Evolutionary conservation across 73 alveolate genomes (phyloP), one percentile per base, ranked within the genome.

Genomic region (Paramecium pentaurelia): DNA sequence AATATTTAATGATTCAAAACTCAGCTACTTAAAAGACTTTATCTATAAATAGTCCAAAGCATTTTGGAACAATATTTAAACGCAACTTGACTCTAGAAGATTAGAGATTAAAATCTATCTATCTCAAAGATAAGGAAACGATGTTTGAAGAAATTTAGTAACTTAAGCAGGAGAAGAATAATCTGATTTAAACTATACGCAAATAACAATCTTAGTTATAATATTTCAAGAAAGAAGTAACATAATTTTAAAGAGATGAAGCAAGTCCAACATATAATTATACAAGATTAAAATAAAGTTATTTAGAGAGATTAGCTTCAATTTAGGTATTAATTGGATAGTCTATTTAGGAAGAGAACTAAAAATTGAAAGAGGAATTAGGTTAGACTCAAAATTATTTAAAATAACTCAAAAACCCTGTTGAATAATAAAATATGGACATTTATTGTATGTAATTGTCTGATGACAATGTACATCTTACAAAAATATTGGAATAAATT

Each of bases 71-170:
- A 64, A 34, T 64, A 11, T 64, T 64, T 36, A 64, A 64, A 64
- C 84, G 84, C 28, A 64, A 64, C 14, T 14, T 32, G 28, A 64
- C 84, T 12, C 30, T 64, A 10, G 84, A 64, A 64, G 84, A 64
- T 64, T 32, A 64, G 14, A 8, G 47, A 64, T 28, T 28, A 34
- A 64, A 64, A n/a, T 64, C 84, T 25, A 32, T 64, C 27, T 64
- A 64, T 64, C 70, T 54, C 16, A 64, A 75, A 38, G 88, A 75
- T 42, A 75, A 75, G 10, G 88, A 75, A 75, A 36, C 88, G 1
- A 38, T 75, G 60, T 75, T 75, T 75, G 88, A 75, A 25, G 88
- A 75, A 75, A 75, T 38, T 75, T 38, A 75, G 37, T 36, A 42
- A 75, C 47, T 75, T 34, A 75, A 75, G 6, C 16, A 75, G 20